Percentiles rank a stretch among this genome's conserved stretches.
Evolutionary conservation across 225 moss, liverwort and hornwort species (phyloP).

Genomic region (Climacium dendroides): DNA sequence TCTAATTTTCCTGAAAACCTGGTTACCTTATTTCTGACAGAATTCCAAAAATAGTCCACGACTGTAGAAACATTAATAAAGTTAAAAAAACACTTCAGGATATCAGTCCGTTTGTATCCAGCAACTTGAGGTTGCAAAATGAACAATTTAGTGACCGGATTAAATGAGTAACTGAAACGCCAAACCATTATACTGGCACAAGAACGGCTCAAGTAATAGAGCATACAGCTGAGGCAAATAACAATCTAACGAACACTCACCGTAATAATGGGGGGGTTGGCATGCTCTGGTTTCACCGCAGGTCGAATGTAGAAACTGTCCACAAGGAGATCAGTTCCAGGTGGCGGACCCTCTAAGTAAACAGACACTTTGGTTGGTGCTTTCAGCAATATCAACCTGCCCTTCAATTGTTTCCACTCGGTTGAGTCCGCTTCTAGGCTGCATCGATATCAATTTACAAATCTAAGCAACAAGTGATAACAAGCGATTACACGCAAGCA

Average conservation of each 20-base stretch:
- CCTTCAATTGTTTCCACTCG: conserved; percentile 66
- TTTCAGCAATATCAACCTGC: conserved; percentile 58
- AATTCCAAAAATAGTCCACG: background rate
- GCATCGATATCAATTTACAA: conserved; percentile 4
- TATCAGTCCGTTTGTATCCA: background rate
- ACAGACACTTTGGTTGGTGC: conserved; percentile 35
- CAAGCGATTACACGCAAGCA: background rate
- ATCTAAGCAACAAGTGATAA: background rate
- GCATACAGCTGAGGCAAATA: background rate
- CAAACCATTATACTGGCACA: background rate
- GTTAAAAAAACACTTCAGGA: background rate
- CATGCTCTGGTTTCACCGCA: conserved; percentile 35
- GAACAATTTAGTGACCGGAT: background rate
- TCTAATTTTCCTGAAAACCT: background rate
- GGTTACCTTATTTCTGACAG: background rate
- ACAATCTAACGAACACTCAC: conserved; percentile 4
- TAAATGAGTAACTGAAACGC: background rate
- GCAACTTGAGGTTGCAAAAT: background rate
- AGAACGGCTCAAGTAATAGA: background rate
- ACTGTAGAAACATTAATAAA: background rate
- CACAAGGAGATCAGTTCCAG: conserved; percentile 67
- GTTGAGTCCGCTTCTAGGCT: conserved; percentile 42
- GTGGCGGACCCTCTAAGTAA: conserved; percentile 77
- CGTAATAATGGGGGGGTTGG: conserved; percentile 27
- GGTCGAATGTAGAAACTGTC: conserved; percentile 54